Conservation (phyloP, 208 protist genomes). For the Leishmania tropica region DNA sequence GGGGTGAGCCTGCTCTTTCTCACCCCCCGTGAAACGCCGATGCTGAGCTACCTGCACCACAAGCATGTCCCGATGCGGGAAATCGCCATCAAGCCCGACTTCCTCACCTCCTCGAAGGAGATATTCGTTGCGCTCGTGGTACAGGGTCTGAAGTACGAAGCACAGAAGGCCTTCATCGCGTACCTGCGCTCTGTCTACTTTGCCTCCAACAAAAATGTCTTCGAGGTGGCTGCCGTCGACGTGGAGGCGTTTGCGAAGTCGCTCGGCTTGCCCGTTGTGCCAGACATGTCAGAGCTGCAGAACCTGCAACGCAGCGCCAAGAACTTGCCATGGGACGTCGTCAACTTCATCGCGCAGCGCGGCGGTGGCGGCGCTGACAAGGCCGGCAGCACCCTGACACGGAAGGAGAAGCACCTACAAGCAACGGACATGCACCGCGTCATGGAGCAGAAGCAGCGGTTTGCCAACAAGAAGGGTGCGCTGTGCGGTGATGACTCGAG, state of each 20-base stretch:
- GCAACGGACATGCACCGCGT: constrained; percentile 88
- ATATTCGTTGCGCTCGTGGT: constrained; percentile 93
- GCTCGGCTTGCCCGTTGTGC: constrained; percentile 93
- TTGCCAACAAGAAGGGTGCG: constrained; percentile 40
- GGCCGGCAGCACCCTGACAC: constrained; percentile 36
- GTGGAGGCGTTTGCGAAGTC: constrained; percentile 90
- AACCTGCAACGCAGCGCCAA: constrained; percentile 78
- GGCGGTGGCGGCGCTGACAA: constrained; percentile 10
- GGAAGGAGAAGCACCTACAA: constrained; percentile 83
- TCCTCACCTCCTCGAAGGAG: constrained; percentile 77
- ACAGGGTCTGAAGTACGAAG: constrained; percentile 97
- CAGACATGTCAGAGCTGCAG: constrained; percentile 93
- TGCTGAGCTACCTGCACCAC: constrained; percentile 90
- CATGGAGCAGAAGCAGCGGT: constrained; percentile 81
- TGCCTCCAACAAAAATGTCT: constrained; percentile 96
- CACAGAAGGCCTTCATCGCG: constrained; percentile 98
- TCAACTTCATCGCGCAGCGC: constrained; percentile 79
- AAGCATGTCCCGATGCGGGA: constrained; percentile 84
- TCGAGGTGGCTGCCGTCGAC: constrained; percentile 92
- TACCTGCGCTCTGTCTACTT: constrained; percentile 97
- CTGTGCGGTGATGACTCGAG: constrained; percentile 19
- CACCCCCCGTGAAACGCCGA: constrained; percentile 96
- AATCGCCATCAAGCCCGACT: constrained; percentile 79
- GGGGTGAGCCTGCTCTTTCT: constrained; percentile 97
- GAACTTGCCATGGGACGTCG: constrained; percentile 90